Conservation (phyloP, 441 rosid genomes). For the Theobroma grandiflorum region DNA sequence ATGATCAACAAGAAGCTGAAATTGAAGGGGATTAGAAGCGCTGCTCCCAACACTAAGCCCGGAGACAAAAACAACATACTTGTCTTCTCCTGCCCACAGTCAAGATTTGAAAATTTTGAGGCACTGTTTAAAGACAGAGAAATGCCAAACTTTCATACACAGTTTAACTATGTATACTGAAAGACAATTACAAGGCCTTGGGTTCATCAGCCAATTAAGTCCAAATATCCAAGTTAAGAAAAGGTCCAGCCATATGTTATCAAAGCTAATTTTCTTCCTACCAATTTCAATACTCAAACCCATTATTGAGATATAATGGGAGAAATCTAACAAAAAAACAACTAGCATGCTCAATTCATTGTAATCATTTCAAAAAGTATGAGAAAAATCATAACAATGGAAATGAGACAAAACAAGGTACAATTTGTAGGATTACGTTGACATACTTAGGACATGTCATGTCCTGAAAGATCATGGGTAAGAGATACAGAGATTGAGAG, state of each 20-base stretch:
- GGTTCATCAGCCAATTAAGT: constrained; percentile 18
- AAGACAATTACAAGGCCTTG: background rate
- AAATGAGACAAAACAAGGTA: constrained; percentile 7
- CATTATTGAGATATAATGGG: background rate
- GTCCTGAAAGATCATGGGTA: background rate
- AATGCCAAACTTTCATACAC: constrained; percentile 1
- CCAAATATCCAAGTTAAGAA: constrained; percentile 13
- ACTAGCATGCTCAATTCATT: background rate
- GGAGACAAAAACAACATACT: constrained; percentile 80
- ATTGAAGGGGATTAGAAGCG: constrained; percentile 77
- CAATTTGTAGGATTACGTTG: background rate
- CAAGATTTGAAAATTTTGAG: constrained; percentile 32
- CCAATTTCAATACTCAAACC: background rate
- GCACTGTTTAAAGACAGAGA: constrained; percentile 21
- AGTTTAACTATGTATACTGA: background rate
- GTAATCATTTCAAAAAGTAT: background rate
- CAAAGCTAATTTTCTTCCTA: constrained; percentile 4
- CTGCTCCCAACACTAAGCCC: constrained; percentile 80
- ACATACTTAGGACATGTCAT: constrained; percentile 9
- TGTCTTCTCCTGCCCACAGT: constrained; percentile 76
- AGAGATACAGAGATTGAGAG: background rate
- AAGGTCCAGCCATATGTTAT: background rate
- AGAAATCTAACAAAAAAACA: background rate
- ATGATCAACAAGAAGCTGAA: constrained; percentile 97
- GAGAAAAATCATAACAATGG: background rate